Evolutionary conservation across 2,329 filamentous ascomycete genomes (phyloP), one percentile per base, ranked within the genome.

Genomic region (Xylariaceae sp.): DNA sequence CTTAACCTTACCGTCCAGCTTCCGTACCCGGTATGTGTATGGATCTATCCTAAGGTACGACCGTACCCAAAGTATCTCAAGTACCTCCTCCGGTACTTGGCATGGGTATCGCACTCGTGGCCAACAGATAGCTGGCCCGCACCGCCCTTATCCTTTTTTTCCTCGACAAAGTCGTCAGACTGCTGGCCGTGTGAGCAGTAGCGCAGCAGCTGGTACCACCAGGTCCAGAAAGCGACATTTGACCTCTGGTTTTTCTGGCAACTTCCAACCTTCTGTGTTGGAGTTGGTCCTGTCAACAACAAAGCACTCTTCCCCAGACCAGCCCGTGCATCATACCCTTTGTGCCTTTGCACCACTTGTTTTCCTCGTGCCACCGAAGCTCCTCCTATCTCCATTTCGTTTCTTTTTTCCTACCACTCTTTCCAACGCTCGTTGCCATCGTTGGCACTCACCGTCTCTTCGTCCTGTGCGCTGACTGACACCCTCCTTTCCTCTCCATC

Each of bases 71-170:
- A 3, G 61, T 64, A 63, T 64, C 64, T 63, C 65, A 57, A 58
- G 65, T 60, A 62, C 41, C 41, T 45, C 49, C 13, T 35, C 11
- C 23, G 23, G 7, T 51, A 51, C 53, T 66, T 66, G 65, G 64
- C 66, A 69, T 69, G 66, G 67, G 63, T 60, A 60, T 61, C 34
- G 64, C 65, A 66, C 66, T 64, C 60, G 64, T 65, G 64, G 60
- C 67, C 66, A 70, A 63, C 68, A 63, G 66, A 63, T 67, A 63
- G 66, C 63, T 71, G 67, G 68, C 66, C 68, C 68, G 68, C 68
- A 69, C 68, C 66, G 68, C 68, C 68, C 67, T 70, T 64, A 63
- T 59, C 63, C 59, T 64, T 66, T 64, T 58, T 60, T 56, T 44
- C 58, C 56, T 44, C 53, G 51, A 56, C 49, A 51, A 53, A 60